These are phyloP conservation scores for Entomophthora muscae DNA, from an alignment of 371 early-diverging fungal genomes.

Conservation along the genomic window DNA sequence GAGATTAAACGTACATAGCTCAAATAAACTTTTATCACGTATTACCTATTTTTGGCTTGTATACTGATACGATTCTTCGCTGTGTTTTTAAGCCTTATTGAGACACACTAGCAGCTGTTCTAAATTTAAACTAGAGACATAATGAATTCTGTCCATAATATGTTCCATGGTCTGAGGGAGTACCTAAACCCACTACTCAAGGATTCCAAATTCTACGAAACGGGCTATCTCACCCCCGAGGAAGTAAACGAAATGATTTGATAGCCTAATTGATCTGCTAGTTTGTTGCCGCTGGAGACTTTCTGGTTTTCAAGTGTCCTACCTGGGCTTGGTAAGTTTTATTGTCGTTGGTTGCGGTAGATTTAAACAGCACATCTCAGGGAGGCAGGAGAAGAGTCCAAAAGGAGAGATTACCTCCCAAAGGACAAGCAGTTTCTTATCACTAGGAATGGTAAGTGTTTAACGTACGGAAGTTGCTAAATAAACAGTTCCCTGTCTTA, in stretches of 20 bases:
- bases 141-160: slow-evolving; percentile 33
- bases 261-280: slow-evolving; percentile 16
- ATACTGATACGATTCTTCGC: too few species aligned
- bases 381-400: slow-evolving; percentile 66
- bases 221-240: slow-evolving; percentile 85
- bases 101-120: too few species aligned
- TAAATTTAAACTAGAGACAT: too few species aligned
- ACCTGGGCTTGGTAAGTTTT: slow-evolving; percentile 84
- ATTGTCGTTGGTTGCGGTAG: not conserved
- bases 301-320: slow-evolving; percentile 91
- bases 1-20: too few species aligned
- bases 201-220: slow-evolving; percentile 86
- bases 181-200: slow-evolving; percentile 85
- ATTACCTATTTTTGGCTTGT: too few species aligned
- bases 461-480: not conserved
- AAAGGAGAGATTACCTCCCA: slow-evolving; percentile 78
- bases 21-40: too few species aligned
- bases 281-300: slow-evolving; percentile 94
- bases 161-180: slow-evolving; percentile 65
- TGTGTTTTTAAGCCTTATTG: too few species aligned
- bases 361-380: slow-evolving; percentile 17
- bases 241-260: slow-evolving; percentile 37
- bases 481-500: slow-evolving; percentile 66
- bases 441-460: slow-evolving; percentile 62
- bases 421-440: slow-evolving; percentile 87